A percentile compares a stretch with the other conserved stretches of the same genome.
These are phyloP conservation scores for Symbiodinium natans DNA, from an alignment of 73 alveolate genomes.

Conservation along the genomic window DNA sequence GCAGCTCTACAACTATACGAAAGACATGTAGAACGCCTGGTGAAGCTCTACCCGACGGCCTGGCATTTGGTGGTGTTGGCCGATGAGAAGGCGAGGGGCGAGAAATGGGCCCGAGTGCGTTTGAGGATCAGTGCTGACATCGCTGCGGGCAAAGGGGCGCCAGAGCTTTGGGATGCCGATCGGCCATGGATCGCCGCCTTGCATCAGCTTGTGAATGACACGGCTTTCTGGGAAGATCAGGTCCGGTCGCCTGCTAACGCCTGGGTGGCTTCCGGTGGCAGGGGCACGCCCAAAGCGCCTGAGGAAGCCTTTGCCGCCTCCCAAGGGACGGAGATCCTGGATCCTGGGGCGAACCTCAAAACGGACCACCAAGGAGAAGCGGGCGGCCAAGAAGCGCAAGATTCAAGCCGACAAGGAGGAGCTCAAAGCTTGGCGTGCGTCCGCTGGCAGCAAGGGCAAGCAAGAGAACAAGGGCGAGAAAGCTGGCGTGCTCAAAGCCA, in stretches of 20 bases:
- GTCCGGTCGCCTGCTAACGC: not conserved
- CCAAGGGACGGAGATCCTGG: not conserved
- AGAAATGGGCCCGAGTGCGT: not conserved
- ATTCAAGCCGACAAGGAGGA: slow-evolving; percentile 2
- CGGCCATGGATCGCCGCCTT: not conserved
- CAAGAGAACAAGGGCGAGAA: not conserved
- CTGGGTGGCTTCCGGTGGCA: not conserved
- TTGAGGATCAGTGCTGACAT: not conserved
- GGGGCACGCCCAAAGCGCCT: not conserved
- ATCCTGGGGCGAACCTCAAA: not conserved
- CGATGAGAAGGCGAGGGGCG: slow-evolving; percentile 1
- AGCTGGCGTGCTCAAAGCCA: not conserved
- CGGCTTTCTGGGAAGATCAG: slow-evolving; percentile 1
- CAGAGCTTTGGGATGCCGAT: not conserved
- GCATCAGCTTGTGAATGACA: not conserved
- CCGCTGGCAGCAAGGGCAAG: not conserved
- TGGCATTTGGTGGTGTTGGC: not conserved
- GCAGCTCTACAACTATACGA: not conserved
- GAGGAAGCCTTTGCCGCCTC: not conserved
- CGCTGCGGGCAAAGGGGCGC: not conserved
- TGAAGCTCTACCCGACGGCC: not conserved
- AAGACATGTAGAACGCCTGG: not conserved
- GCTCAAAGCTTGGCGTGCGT: not conserved
- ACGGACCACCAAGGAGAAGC: not conserved
- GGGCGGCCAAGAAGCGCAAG: not conserved